phyloP scores from a whole-genome alignment of 805 yeast species.

The Phaffomyces antillensis region DNA sequence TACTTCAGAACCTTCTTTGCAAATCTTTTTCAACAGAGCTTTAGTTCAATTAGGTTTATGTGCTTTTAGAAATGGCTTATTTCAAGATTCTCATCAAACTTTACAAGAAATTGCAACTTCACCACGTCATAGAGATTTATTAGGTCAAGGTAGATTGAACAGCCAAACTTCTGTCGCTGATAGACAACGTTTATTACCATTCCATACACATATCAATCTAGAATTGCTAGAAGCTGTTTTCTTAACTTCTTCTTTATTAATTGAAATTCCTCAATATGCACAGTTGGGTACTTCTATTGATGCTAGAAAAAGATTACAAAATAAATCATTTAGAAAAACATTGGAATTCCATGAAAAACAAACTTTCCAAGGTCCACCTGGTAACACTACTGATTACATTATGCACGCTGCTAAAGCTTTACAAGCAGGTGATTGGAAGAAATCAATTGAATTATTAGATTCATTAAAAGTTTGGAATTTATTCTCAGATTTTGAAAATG shows the following conservation, averaged over 20 bases:
- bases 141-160: slow-evolving; percentile 70
- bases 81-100: slow-evolving; percentile 79
- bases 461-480: slow-evolving; percentile 83
- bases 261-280: slow-evolving; percentile 89
- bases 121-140: slow-evolving; percentile 79
- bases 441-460: slow-evolving; percentile 62
- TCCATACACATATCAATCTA: slow-evolving; percentile 95
- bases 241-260: slow-evolving; percentile 80
- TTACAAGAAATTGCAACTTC: slow-evolving; percentile 84
- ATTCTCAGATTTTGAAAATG: slow-evolving; percentile 58
- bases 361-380: slow-evolving; percentile 96
- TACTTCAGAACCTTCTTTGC: slow-evolving; percentile 77
- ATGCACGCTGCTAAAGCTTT: slow-evolving; percentile 87
- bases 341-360: slow-evolving; percentile 92
- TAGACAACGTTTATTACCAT: slow-evolving; percentile 82
- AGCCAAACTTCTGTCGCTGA: slow-evolving; percentile 50
- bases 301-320: slow-evolving; percentile 54
- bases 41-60: slow-evolving; percentile 92
- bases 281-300: slow-evolving; percentile 49
- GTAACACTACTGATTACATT: slow-evolving; percentile 87
- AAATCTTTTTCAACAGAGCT: slow-evolving; percentile 91
- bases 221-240: slow-evolving; percentile 92
- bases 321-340: slow-evolving; percentile 85
- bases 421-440: slow-evolving; percentile 84
- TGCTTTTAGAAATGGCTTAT: slow-evolving; percentile 86